Evolutionary conservation across 352 stramenopile genomes (phyloP), one percentile per base, ranked within the genome.

Genomic region (Pythium phragmitis): DNA sequence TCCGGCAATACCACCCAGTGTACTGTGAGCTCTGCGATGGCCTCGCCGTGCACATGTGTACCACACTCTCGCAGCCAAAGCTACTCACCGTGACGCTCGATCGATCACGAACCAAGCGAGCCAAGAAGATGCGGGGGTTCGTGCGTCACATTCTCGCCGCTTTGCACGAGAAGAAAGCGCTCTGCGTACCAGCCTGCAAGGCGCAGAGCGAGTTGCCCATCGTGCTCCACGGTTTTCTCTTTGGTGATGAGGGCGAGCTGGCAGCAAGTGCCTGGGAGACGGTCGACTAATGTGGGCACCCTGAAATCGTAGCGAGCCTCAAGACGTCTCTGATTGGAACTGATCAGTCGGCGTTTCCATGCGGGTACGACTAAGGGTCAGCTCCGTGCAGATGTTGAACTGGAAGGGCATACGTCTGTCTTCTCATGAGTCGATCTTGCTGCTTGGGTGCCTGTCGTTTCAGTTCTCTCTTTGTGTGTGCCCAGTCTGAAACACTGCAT

Each of bases 1-100:
- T 82, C 62, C 60, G 65, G 69, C 21, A 77, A 12, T 49, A 42
- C 26, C 47, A 82, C 47, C 65, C 71, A 36, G 61, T 78, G 43
- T 79, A 71, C 64, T 88, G 79, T 55, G 70, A 82, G 23, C 84
- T 80, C 48, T 88, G 79, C 72, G 65, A 80, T 67, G 74, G 34
- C n/a, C 39, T 65, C 21, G 41, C 16, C n/a, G 6, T 58, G 13
- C 37, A 52, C 19, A 51, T 65, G 37, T 9, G 41, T 11, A 58
- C 58, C 7, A 58, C 28, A n/a, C 21, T 65, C n/a, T 36, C 39
- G 23, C 21, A 52, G 8, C 34, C 57, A 23, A 36, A 45, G 12
- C 19, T 57, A 0, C 21, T 65, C 8, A 53, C 19, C 14, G 33
- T 30, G 39, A 53, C 58, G 13, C 52, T 65, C 37, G 23, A 59